phyloP scores from a whole-genome alignment of 257 asterid genomes.

The Schizonepeta tenuifolia region DNA sequence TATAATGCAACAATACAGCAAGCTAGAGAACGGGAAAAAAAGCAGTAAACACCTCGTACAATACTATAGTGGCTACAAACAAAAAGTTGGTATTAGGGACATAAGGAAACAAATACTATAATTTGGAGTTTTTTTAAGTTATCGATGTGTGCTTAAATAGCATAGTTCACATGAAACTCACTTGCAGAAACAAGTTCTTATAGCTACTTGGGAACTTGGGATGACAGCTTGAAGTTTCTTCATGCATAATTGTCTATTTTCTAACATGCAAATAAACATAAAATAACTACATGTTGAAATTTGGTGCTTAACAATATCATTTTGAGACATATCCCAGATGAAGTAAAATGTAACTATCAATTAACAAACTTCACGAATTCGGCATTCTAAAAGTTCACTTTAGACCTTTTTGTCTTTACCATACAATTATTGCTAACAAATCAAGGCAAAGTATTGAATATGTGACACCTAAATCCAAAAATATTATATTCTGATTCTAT shows the following conservation, averaged over 20 bases:
- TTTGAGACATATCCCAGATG: background rate
- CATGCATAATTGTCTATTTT: background rate
- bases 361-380: background rate
- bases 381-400: background rate
- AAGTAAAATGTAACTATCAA: conserved; percentile 14
- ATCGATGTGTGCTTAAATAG: background rate
- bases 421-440: background rate
- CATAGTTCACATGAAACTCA: background rate
- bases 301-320: background rate
- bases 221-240: background rate
- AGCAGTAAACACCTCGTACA: background rate
- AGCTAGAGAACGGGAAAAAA: conserved; percentile 11
- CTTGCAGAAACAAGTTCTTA: background rate
- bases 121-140: background rate
- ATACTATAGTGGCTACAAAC: background rate
- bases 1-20: conserved; percentile 6
- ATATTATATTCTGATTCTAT: background rate
- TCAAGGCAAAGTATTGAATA: conserved; percentile 6
- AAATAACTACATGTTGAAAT: background rate
- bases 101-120: background rate
- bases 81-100: background rate
- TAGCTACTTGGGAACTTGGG: background rate
- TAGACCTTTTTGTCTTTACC: background rate
- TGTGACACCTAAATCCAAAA: background rate
- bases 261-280: background rate